Evolutionary conservation across 305 asterid genomes (phyloP), one percentile per base, ranked within the genome.

Genomic region (Nicotiana rustica): DNA sequence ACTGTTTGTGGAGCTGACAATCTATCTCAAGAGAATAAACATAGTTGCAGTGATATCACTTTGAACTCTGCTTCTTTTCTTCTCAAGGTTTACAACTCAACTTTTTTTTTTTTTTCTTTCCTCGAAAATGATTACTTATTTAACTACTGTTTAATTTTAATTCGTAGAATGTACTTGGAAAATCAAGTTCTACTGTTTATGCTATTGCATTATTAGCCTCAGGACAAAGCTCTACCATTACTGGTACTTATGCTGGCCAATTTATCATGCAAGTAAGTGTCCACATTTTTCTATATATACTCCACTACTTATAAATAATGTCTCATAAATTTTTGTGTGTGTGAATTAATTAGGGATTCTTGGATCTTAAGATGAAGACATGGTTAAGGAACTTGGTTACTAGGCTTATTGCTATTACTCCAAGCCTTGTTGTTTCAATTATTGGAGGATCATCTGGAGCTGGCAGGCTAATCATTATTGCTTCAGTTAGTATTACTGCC

Each of bases 221-320:
- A 0, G 99, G 98, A 70, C 99, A 96, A 55, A 96, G 99, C 84
- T 96, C 99, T 13, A 82, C 98, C 33, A 96, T 96, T 4, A 96
- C 99, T 0, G 99, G 98, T 79, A 96, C 99, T 41, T 96, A 94
- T 86, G 98, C 98, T 9, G 99, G 99, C 1, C 99, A 96, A 76
- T 96, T 49, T 80, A 89, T 96, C 81, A 96, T 95, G 99, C 97
- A 93, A 97, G 99, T 95, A 82, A 5, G 70, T 78, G 6, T 14
- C n/a, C 13, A 17, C 56, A 15, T 21, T 21, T 44, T 13, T 31
- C 47, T 17, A 12, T 12, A 25, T 49, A 36, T 2, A 31, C 18
- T 14, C 25, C 3, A 15, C 6, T 15, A 4, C 25, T 49, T 4
- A 13, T 21, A 31, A 33, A 66, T 36, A 66, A 6, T 9, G 35